A percentile compares a stretch with the other conserved stretches of the same genome.
Evolutionary conservation across 768 basidiomycete genomes (phyloP).

Genomic region (Nidularia pulvinata): DNA sequence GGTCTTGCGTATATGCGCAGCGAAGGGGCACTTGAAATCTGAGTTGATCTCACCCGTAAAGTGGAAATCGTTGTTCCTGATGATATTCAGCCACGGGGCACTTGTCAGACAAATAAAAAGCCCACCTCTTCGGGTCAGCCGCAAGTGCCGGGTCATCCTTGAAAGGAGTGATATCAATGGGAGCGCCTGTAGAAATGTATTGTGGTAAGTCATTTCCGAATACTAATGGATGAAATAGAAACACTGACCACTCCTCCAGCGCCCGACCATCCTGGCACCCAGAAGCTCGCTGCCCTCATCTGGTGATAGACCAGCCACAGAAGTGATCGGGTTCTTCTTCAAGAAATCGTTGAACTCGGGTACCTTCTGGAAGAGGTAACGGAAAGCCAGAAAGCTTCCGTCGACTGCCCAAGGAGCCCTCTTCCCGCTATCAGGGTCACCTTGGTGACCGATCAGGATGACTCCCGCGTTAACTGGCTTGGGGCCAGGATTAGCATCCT

Average conservation of each 20-base stretch:
- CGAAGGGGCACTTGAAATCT: slow-evolving; percentile 44
- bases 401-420: slow-evolving; percentile 45
- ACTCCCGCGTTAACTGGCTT: slow-evolving; percentile 36
- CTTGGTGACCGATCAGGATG: slow-evolving; percentile 41
- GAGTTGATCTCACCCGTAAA: slow-evolving; percentile 28
- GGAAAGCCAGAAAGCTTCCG: slow-evolving; percentile 52
- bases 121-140: slow-evolving; percentile 29
- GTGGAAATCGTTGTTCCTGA: slow-evolving; percentile 42
- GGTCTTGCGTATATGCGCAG: slow-evolving; percentile 46
- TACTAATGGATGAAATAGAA: background rate
- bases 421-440: slow-evolving; percentile 23
- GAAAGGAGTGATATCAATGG: slow-evolving; percentile 42
- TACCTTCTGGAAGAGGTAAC: slow-evolving; percentile 50
- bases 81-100: slow-evolving; percentile 4
- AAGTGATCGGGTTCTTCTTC: slow-evolving; percentile 30
- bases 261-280: slow-evolving; percentile 51
- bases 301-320: slow-evolving; percentile 25
- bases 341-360: slow-evolving; percentile 52
- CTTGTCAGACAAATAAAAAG: slow-evolving; percentile 3
- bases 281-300: slow-evolving; percentile 45
- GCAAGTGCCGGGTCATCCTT: slow-evolving; percentile 36
- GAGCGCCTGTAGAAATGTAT: slow-evolving; percentile 28
- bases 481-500: slow-evolving; percentile 31
- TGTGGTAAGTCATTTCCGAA: background rate
- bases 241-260: slow-evolving; percentile 52